Conservation (phyloP, 495 filamentous ascomycete species). For the Penicillium taxi region DNA sequence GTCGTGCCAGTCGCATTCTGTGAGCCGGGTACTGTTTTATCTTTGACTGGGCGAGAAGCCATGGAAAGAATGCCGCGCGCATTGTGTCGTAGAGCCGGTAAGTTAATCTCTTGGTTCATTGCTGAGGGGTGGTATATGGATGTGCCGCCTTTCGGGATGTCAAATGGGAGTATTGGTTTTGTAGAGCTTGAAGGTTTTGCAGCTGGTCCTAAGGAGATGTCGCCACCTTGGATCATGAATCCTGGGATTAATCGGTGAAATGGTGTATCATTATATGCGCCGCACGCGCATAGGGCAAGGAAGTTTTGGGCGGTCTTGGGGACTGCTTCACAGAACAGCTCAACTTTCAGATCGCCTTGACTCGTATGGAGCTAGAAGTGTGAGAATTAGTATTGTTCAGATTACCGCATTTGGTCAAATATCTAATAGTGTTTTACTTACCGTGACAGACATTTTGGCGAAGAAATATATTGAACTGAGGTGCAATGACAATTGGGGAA, state of each 20-base stretch:
- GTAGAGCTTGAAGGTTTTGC: conserved; percentile 31
- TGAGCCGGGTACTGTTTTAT: conserved; percentile 38
- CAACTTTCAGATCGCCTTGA: conserved; percentile 86
- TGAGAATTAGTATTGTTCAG: background rate
- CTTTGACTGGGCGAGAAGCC: conserved; percentile 74
- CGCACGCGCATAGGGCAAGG: conserved; percentile 85
- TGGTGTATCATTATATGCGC: conserved; percentile 78
- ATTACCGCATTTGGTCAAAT: background rate
- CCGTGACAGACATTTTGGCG: conserved; percentile 28
- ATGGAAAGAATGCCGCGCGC: conserved; percentile 80
- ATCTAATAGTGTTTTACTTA: too few species aligned
- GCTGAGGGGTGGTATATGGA: conserved; percentile 72
- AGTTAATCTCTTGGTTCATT: conserved; percentile 87
- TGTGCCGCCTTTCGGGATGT: conserved; percentile 65
- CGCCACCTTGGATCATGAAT: conserved; percentile 91
- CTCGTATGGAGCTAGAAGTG: conserved; percentile 78
- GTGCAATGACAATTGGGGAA: background rate
- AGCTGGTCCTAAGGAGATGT: conserved; percentile 54
- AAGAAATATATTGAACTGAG: background rate
- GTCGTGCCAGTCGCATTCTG: conserved; percentile 47
- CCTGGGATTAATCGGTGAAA: conserved; percentile 84
- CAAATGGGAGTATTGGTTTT: conserved; percentile 36
- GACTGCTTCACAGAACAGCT: conserved; percentile 90
- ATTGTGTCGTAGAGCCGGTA: conserved; percentile 74
- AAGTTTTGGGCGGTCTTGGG: conserved; percentile 96